These are phyloP conservation scores for Penicillium sp. DNA, from an alignment of 2,329 filamentous ascomycete species.

Conservation along the genomic window DNA sequence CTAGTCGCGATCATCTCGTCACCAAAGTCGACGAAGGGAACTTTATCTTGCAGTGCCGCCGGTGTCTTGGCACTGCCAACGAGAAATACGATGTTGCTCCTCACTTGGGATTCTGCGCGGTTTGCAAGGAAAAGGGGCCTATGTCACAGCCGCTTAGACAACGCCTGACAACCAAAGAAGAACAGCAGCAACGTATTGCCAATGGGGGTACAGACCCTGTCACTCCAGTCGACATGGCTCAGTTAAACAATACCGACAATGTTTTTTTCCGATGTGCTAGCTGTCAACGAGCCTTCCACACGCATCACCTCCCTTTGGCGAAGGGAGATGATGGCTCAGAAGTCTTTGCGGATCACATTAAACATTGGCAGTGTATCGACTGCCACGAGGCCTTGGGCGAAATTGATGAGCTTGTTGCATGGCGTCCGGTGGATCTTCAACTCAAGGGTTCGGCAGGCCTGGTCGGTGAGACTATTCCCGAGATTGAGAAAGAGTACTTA, in stretches of 20 bases:
- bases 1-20: conserved; percentile 78
- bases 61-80: conserved; percentile 71
- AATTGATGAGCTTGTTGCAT: conserved; percentile 80
- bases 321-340: conserved; percentile 17
- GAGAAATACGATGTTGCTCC: conserved; percentile 74
- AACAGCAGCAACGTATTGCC: conserved; percentile 79
- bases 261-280: conserved; percentile 80
- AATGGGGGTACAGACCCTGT: conserved; percentile 81
- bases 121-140: conserved; percentile 66
- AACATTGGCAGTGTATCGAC: conserved; percentile 78
- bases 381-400: conserved; percentile 70
- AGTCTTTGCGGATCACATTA: conserved; percentile 69
- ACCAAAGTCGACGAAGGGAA: conserved; percentile 78
- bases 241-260: conserved; percentile 75
- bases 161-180: conserved; percentile 74
- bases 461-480: conserved; percentile 60
- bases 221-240: conserved; percentile 61
- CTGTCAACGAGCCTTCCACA: conserved; percentile 82
- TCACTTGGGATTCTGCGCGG: conserved; percentile 71
- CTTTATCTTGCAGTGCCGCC: conserved; percentile 88
- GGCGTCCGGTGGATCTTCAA: conserved; percentile 72
- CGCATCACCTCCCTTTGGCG: conserved; percentile 72
- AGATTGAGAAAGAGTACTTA: conserved; percentile 88
- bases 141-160: conserved; percentile 77
- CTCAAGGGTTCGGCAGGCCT: conserved; percentile 50